Percentiles rank a stretch among this genome's conserved stretches.
Conservation (phyloP, 441 rosid species). For the Populus hybrid region DNA sequence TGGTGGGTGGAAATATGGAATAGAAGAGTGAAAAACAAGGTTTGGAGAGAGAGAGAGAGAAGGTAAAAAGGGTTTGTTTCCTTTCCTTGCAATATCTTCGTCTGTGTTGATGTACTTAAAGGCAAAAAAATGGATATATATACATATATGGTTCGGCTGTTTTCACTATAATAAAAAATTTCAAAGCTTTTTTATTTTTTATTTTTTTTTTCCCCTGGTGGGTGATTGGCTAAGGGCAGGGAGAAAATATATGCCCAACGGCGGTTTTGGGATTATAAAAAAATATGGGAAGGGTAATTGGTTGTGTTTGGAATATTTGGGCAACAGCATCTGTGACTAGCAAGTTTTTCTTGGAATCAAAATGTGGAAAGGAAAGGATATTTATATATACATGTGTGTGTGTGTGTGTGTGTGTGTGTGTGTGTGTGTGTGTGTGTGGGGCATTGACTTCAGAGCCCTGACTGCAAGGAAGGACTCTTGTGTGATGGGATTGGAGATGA, state of each 20-base stretch:
- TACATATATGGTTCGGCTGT: conserved; percentile 8
- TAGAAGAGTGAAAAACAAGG: conserved; percentile 23
- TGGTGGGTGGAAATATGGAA: neutral
- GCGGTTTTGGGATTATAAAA: conserved; percentile 33
- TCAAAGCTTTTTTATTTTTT: neutral
- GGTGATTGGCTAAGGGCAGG: conserved; percentile 8
- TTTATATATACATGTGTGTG: neutral
- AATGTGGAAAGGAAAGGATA: neutral
- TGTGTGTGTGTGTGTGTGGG: neutral
- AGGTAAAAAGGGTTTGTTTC: neutral
- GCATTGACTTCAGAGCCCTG: conserved; percentile 54
- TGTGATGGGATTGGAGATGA: conserved; percentile 39
- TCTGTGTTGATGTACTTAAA: conserved; percentile 14
- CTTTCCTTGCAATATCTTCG: neutral
- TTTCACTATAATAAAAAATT: neutral
- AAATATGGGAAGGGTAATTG: conserved; percentile 17
- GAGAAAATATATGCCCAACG: neutral
- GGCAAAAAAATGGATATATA: neutral
- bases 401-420: too few relatives aligned
- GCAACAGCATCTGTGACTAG: conserved; percentile 27
- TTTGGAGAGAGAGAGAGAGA: neutral
- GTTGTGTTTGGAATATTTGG: conserved; percentile 35
- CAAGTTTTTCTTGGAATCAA: conserved; percentile 15
- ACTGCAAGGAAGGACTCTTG: conserved; percentile 6
- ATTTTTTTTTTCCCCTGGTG: too few relatives aligned